These are phyloP conservation scores for Penicillium sp. DNA, from an alignment of 2,329 filamentous ascomycete genomes.

Conservation along the genomic window DNA sequence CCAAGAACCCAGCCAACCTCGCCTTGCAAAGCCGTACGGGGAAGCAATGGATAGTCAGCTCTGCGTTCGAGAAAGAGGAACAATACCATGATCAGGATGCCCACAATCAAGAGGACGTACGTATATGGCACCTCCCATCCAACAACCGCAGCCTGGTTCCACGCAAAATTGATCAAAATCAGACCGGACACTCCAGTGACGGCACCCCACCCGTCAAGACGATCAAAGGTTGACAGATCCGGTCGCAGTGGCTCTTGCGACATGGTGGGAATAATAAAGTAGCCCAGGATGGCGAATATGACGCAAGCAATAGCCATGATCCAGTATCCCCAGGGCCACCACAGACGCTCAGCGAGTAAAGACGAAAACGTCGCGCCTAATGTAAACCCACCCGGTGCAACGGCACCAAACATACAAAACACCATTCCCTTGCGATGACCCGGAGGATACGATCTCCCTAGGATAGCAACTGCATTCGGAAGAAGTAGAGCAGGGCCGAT, in stretches of 20 bases:
- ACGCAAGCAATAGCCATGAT: conserved; percentile 41
- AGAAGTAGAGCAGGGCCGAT: conserved; percentile 58
- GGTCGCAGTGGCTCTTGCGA: conserved; percentile 1
- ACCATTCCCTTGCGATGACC: conserved; percentile 56
- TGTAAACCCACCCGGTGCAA: conserved; percentile 44
- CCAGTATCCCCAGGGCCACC: conserved; percentile 53
- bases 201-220: conserved; percentile 39
- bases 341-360: conserved; percentile 38
- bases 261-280: conserved; percentile 18
- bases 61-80: conserved; percentile 52
- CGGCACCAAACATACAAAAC: conserved; percentile 50
- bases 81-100: conserved; percentile 47
- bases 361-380: conserved; percentile 40
- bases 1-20: conserved; percentile 54
- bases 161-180: conserved; percentile 61
- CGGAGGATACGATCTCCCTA: conserved; percentile 54
- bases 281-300: conserved; percentile 33
- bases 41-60: conserved; percentile 52
- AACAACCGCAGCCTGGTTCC: conserved; percentile 58
- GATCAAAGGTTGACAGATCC: conserved; percentile 8
- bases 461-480: conserved; percentile 60
- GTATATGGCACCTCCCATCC: conserved; percentile 55
- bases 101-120: conserved; percentile 53
- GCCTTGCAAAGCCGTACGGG: conserved; percentile 46
- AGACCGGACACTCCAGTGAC: conserved; percentile 50